Evolutionary conservation across 2,329 filamentous ascomycete species (phyloP), one percentile per base, ranked within the genome.

Genomic region (Penicillium sp.): DNA sequence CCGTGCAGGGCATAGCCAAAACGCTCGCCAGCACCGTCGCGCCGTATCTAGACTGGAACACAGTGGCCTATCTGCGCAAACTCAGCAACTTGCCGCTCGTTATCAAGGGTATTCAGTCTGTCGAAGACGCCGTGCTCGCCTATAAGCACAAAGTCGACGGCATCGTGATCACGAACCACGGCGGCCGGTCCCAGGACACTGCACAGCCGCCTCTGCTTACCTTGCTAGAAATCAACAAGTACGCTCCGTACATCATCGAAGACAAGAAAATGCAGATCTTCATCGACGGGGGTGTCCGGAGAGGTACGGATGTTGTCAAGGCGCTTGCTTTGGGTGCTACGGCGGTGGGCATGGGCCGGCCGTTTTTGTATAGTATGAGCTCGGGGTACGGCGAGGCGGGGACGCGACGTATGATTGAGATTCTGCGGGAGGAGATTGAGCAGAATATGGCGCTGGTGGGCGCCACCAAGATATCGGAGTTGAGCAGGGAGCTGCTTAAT

Each of bases 231-330:
- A 75, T 89, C 59, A 83, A 84, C 57, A 78, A 79, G 61, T 81
- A 80, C 60, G 84, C 81, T 43, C 85, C 85, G 0, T 75, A 82
- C 55, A 76, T 89, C 0, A 83, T 88, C 52, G 28, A 46, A 14
- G 57, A 59, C 3, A 77, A 80, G 24, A 70, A 71, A 52, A 75
- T 88, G 66, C 83, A 87, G 63, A 80, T 89, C 0, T 83, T 81
- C 52, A 73, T 89, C 3, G 86, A 89, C 60, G 84, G 85, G 0
- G 86, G 86, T 0, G 78, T 89, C 28, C 77, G 79, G n/a, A 74
- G 85, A 18, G 86, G 86, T 0, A 83, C 83, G 0, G 86, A 89
- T 64, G 81, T 89, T 3, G 77, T 89, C 62, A 89, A 89, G 67
- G 84, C 83, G 0, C 64, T 89, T 11, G 86, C 83, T 52, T 71